Base-by-base conservation (phyloP, 2,329 filamentous ascomycete species). In the Ophiostoma ulmi region DNA sequence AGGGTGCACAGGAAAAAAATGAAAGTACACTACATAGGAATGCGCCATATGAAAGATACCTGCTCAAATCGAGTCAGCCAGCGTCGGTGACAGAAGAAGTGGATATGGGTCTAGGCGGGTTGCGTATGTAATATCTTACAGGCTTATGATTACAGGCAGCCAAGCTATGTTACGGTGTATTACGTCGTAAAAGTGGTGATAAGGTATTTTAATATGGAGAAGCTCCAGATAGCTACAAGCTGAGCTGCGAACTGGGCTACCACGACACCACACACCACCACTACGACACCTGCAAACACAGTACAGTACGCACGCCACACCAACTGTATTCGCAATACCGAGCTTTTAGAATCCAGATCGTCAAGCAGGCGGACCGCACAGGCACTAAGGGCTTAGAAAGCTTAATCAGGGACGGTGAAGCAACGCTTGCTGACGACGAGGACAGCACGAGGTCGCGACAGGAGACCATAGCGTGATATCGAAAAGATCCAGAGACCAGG, bases 341-440 rank as follows among this genome's bases (percentile, higher is more conserved):
- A 71, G 58, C 70, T 35, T 44, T 41, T 31, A 55, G 26, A 41
- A 69, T 36, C 70, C 66, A 39, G 70, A 71, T 71, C 67, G 31
- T 26, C 70, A 38, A 58, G 44, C 36, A 38, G 39, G 31, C 70
- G 63, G 67, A 36, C 70, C 63, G 48, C 20, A 17, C 44, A 71
- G 63, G 52, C 70, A 69, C 70, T 69, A 71, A 26, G 35, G 38
- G 44, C 14, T 52, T 61, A 13, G 58, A 67, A 71, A 67, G 41
- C 70, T 69, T 69, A 71, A 58, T 69, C 36, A 38, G 70, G 66
- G 22, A 66, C 67, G 41, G 70, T 67, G 67, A 69, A 36, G 35
- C 44, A 48, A 41, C 20, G 61, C 65, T 41, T 69, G 65, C 13
- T 35, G 58, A 35, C 55, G 44, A 61, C 58, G 22, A 31, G 22